Evolutionary conservation across 164 flowering plant genomes (phyloP), one percentile per base, ranked within the genome.

Genomic region (Saururus chinensis): DNA sequence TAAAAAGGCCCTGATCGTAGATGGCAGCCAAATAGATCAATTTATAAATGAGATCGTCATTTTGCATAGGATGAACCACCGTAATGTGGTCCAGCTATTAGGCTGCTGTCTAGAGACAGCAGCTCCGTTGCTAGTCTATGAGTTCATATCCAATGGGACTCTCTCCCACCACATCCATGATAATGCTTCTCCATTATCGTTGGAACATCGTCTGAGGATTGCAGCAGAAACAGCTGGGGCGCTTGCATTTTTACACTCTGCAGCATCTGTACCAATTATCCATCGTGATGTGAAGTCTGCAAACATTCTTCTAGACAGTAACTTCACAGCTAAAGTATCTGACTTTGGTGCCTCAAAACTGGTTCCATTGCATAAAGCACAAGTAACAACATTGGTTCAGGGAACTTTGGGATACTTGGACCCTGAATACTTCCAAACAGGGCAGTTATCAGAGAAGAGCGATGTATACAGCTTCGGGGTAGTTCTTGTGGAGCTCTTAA

Each of bases 21-120:
- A 70, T 56, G 61, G 64, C 49, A 57, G 10, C 23, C 73, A 74
- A 57, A 61, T 70, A 6, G 68, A 66, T 21, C 73, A 66, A 24
- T 66, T 73, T 40, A 69, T 73, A 12, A 72, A 72, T 35, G 74
- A 67, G 68, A 64, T 71, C 1, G 59, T 51, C 7, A 68, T 72
- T 48, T 57, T 72, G 8, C 21, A 68, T 53, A 71, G 64, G 41
- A 61, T 72, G 22, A 72, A 72, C 52, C 75, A 68, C 42, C 35
- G 63, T 19, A 72, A 72, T 57, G 66, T 72, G 22, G 73, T 73
- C 25, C 69, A 63, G 57, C 61, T 73, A 16, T 57, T 69, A 52
- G 72, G 76, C 0, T 73, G 76, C 37, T 73, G 76, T 51, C 51
- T 73, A 41, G 76, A 73, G 59, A 59, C 70, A 7, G 60, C 66